Evolutionary conservation across 164 flowering plant species (phyloP), one percentile per base, ranked within the genome.

Genomic region (Chimonanthus praecox): DNA sequence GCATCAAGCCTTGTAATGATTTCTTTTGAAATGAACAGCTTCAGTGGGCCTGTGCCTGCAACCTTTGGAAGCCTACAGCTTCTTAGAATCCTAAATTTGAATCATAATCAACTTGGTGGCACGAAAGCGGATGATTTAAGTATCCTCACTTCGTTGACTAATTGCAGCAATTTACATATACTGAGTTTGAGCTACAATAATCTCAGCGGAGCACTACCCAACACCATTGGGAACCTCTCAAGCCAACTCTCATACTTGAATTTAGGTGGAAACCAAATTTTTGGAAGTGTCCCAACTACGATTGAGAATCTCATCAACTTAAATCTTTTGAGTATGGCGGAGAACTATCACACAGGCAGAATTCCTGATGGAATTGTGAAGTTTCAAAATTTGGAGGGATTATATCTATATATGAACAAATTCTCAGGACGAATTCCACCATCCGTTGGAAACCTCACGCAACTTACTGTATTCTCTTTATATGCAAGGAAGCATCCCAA

Each of bases 41-140:
- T 80, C 10, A 51, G 45, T 7, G 79, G 79, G 6, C 46, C 33
- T 10, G 49, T 71, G 10, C 68, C 74, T 49, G 20, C 58, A 43
- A 73, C 6, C 10, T 66, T 79, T 3, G 67, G 73, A 16, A 47
- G 51, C 66, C 50, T 71, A 20, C 50, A 61, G 15, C 2, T 6
- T 61, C 73, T 71, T 10, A 47, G 13, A n/a, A 16, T 33, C 33
- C 33, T 33, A 33, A 33, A 33, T 33, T 33, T 33, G 33, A 33
- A 33, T 33, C 33, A 33, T 15, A 71, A 71, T 47, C 15, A 4
- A 13, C 51, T 71, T 20, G 73, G 73, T 0, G 45, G 7, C 9
- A 47, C 18, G 47, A 54, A 62, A 47, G 11, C 6, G 3, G 49
- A 60, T 18, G 67, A 71, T 47, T 45, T 71, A 67, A 46, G 54